A percentile compares a stretch with the other conserved stretches of the same genome.
These are phyloP conservation scores for Xylariaceae sp. DNA, from an alignment of 2,329 filamentous ascomycete genomes.

Conservation along the genomic window DNA sequence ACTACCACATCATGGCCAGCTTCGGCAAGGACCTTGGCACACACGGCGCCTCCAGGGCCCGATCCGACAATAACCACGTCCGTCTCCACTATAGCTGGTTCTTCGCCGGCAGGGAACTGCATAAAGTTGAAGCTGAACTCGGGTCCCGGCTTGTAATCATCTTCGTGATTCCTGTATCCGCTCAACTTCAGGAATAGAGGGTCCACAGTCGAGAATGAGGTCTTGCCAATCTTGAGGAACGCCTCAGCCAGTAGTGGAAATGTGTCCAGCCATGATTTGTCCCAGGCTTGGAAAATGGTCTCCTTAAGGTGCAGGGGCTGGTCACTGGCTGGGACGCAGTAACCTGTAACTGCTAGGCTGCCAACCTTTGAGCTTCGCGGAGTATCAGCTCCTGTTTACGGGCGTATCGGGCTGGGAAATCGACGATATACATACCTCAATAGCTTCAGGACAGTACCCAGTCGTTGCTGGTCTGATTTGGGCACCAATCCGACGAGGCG, in stretches of 20 bases:
- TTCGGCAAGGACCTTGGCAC: slow-evolving; percentile 59
- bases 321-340: slow-evolving; percentile 51
- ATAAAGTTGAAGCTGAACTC: slow-evolving; percentile 54
- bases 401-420: not conserved
- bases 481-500: slow-evolving; percentile 33
- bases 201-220: slow-evolving; percentile 48
- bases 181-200: slow-evolving; percentile 46
- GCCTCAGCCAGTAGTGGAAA: slow-evolving; percentile 42
- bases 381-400: slow-evolving; percentile 7
- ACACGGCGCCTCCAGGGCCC: slow-evolving; percentile 63
- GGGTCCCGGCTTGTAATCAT: slow-evolving; percentile 40
- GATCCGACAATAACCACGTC: slow-evolving; percentile 70
- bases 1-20: slow-evolving; percentile 48
- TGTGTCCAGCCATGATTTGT: slow-evolving; percentile 44
- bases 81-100: slow-evolving; percentile 57
- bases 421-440: slow-evolving; percentile 33
- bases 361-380: slow-evolving; percentile 50
- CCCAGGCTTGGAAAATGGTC: slow-evolving; percentile 56
- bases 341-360: slow-evolving; percentile 60
- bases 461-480: slow-evolving; percentile 21
- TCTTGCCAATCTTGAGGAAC: slow-evolving; percentile 22
- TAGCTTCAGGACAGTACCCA: slow-evolving; percentile 32
- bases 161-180: slow-evolving; percentile 49
- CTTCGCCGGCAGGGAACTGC: slow-evolving; percentile 39
- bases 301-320: slow-evolving; percentile 55